Evolutionary conservation across 352 stramenopile genomes (phyloP).

Genomic region (Thalassiosira exigua): DNA sequence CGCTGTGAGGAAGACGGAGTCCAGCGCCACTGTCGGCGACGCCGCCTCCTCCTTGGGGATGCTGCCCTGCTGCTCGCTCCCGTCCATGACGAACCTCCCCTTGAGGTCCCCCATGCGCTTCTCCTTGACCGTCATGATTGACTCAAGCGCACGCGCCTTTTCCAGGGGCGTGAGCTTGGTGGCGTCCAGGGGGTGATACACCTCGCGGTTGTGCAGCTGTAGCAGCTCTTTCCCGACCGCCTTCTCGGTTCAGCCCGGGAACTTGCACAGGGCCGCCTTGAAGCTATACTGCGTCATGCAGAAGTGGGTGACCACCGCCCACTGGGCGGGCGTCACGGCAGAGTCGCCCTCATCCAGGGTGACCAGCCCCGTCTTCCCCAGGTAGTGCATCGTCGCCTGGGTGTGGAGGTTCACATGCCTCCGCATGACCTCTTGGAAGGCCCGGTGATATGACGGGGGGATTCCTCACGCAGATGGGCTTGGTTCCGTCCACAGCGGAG

Average conservation of each 20-base stretch:
- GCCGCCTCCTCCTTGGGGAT: slow-evolving; percentile 44
- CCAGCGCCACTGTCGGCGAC: slow-evolving; percentile 42
- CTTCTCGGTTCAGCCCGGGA: slow-evolving; percentile 1
- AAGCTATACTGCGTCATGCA: background rate
- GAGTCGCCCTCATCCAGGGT: no score
- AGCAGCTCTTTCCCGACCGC: slow-evolving; percentile 34
- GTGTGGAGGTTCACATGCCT: no score
- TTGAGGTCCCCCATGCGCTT: slow-evolving; percentile 48
- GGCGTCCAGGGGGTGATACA: slow-evolving; percentile 15
- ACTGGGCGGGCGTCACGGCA: no score
- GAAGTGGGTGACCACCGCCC: no score
- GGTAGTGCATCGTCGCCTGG: no score
- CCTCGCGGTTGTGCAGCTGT: slow-evolving; percentile 38
- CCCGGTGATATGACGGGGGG: no score
- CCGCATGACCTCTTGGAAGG: no score
- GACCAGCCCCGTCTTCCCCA: no score
- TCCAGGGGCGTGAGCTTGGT: slow-evolving; percentile 36
- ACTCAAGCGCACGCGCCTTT: slow-evolving; percentile 25
- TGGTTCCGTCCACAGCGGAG: no score
- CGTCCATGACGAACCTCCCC: slow-evolving; percentile 46
- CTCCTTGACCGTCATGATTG: slow-evolving; percentile 58
- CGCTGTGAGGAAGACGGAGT: no score
- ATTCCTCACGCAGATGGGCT: no score
- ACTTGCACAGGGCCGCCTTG: background rate
- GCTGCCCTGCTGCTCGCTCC: slow-evolving; percentile 39